A percentile compares a stretch with the other conserved stretches of the same genome.
Evolutionary conservation across 306 rosid genomes (phyloP).

Genomic region (Mimosa bimucronata): DNA sequence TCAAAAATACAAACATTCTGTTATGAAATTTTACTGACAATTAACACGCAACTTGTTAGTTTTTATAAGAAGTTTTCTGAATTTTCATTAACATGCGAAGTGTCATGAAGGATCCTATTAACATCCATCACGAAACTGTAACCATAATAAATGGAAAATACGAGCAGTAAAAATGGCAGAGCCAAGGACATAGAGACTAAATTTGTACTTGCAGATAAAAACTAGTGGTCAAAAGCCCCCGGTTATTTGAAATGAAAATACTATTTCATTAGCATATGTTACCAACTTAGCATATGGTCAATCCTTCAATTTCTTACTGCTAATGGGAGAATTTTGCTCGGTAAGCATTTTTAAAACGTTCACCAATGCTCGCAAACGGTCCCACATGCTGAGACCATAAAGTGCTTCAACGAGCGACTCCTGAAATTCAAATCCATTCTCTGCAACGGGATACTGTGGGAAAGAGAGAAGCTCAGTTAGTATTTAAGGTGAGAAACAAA

Average conservation of each 20-base stretch:
- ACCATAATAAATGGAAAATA: conserved; percentile 6
- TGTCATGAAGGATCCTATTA: not conserved
- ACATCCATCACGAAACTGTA: conserved; percentile 29
- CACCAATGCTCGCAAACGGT: conserved; percentile 79
- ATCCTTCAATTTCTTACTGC: conserved; percentile 49
- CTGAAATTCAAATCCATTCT: conserved; percentile 85
- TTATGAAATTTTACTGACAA: not conserved
- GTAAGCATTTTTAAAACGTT: conserved; percentile 70
- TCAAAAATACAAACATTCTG: not conserved
- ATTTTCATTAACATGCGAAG: conserved; percentile 18
- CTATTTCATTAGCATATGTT: conserved; percentile 31
- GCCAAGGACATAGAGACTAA: conserved; percentile 1
- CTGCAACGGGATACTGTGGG: conserved; percentile 82
- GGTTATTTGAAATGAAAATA: conserved; percentile 27
- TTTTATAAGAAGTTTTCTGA: conserved; percentile 6
- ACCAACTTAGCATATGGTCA: conserved; percentile 12
- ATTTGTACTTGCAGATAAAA: not conserved
- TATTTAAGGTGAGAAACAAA: conserved; percentile 16
- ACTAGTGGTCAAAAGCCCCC: conserved; percentile 32
- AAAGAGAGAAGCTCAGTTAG: conserved; percentile 37
- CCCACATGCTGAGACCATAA: conserved; percentile 88
- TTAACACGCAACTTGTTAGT: not conserved
- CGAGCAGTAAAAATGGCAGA: conserved; percentile 13
- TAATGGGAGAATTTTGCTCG: conserved; percentile 56
- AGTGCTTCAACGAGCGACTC: conserved; percentile 78